These are phyloP conservation scores for Prunus mume DNA, from an alignment of 306 rosid species.

Conservation along the genomic window DNA sequence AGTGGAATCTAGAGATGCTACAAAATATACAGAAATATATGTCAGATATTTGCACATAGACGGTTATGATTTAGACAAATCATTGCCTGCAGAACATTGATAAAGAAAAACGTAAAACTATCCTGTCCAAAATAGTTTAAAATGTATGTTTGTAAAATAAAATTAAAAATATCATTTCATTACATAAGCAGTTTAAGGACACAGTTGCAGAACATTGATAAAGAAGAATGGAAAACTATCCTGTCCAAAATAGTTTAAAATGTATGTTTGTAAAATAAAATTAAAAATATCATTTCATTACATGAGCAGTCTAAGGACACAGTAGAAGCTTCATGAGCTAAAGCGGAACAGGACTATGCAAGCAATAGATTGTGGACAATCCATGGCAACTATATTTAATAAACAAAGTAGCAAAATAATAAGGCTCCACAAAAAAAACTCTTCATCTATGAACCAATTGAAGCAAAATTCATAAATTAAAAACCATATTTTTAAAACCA, in stretches of 20 bases:
- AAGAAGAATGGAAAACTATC: too few species aligned
- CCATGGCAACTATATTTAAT: neutral
- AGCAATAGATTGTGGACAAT: neutral
- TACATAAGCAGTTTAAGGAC: neutral
- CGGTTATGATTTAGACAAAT: neutral
- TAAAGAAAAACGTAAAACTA: neutral
- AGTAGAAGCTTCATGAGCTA: neutral
- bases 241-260: too few species aligned
- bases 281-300: neutral
- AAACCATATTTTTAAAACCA: neutral
- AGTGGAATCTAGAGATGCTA: slow-evolving; percentile 68
- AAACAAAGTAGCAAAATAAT: neutral
- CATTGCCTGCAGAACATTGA: neutral
- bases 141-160: neutral
- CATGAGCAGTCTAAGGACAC: neutral
- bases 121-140: neutral
- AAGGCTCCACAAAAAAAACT: neutral
- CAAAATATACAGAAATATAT: slow-evolving; percentile 17
- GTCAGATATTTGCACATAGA: neutral
- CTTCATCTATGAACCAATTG: neutral
- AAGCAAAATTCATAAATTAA: neutral
- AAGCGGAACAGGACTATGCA: neutral
- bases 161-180: neutral
- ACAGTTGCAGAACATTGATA: neutral
- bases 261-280: neutral